Conservation (phyloP, 2,329 filamentous ascomycete genomes). For the Penicillium janthinellum region DNA sequence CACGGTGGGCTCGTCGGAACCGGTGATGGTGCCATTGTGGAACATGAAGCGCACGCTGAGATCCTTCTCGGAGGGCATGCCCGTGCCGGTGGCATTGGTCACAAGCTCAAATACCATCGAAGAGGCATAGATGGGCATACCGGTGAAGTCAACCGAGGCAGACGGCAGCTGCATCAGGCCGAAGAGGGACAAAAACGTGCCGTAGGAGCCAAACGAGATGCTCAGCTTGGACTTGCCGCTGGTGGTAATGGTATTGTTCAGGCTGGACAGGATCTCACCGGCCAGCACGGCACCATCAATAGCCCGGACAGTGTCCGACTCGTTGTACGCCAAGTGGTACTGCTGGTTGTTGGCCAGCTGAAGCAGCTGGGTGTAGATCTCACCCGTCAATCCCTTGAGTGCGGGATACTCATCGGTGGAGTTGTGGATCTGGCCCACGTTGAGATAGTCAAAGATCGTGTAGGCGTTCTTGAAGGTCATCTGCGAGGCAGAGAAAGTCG, state of each 20-base stretch:
- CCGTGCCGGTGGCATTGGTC: constrained; percentile 49
- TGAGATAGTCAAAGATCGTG: constrained; percentile 65
- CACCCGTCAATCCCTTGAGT: constrained; percentile 60
- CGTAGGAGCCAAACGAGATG: constrained; percentile 65
- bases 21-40: constrained; percentile 61
- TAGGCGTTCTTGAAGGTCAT: constrained; percentile 66
- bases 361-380: constrained; percentile 64
- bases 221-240: constrained; percentile 45
- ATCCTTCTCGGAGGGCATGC: constrained; percentile 52
- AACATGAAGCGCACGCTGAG: constrained; percentile 63
- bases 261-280: constrained; percentile 58
- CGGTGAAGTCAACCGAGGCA: constrained; percentile 66
- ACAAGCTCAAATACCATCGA: constrained; percentile 77
- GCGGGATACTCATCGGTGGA: constrained; percentile 59
- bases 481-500: constrained; percentile 51
- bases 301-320: constrained; percentile 49
- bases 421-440: constrained; percentile 66
- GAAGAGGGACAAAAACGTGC: constrained; percentile 63
- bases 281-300: constrained; percentile 65
- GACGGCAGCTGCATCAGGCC: constrained; percentile 56
- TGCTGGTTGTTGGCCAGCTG: constrained; percentile 79
- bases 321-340: constrained; percentile 80
- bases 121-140: constrained; percentile 80
- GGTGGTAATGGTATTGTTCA: constrained; percentile 45
- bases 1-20: constrained; percentile 47